These are phyloP conservation scores for Casaregolazyma suthepensis DNA, from an alignment of 1,139 yeast genomes.

Conservation along the genomic window DNA sequence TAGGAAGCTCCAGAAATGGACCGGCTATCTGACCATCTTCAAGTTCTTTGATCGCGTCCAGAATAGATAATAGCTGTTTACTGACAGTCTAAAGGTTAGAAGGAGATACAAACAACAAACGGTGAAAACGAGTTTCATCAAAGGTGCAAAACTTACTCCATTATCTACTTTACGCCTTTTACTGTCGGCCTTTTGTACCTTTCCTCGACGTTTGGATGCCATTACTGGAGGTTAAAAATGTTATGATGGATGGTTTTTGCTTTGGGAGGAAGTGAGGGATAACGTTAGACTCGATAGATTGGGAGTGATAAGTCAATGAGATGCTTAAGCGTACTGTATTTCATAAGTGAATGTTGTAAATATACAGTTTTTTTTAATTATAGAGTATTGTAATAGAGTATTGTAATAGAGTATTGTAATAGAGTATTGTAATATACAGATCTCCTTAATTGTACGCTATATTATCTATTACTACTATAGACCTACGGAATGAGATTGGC, in stretches of 20 bases:
- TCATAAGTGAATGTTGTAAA: no score
- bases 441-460: no score
- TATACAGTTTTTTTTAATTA: no score
- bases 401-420: no score
- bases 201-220: constrained; percentile 8
- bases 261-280: not conserved
- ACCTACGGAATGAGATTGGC: no score
- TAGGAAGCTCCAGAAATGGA: constrained; percentile 64
- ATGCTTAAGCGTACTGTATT: no score
- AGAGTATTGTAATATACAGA: no score
- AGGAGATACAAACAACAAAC: not conserved
- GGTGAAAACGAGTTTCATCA: not conserved
- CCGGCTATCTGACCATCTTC: constrained; percentile 32
- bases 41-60: constrained; percentile 7
- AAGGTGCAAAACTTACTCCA: not conserved
- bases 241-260: not conserved
- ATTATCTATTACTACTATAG: no score
- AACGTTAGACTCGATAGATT: no score
- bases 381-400: no score
- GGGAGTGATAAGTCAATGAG: no score
- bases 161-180: constrained; percentile 4
- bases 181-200: constrained; percentile 1
- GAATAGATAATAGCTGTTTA: not conserved
- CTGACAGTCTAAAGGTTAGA: not conserved
- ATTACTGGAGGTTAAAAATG: constrained; percentile 5